A percentile compares a stretch with the other conserved stretches of the same genome.
Conservation (phyloP, 148 eudicot species). For the Polygonum aviculare region DNA sequence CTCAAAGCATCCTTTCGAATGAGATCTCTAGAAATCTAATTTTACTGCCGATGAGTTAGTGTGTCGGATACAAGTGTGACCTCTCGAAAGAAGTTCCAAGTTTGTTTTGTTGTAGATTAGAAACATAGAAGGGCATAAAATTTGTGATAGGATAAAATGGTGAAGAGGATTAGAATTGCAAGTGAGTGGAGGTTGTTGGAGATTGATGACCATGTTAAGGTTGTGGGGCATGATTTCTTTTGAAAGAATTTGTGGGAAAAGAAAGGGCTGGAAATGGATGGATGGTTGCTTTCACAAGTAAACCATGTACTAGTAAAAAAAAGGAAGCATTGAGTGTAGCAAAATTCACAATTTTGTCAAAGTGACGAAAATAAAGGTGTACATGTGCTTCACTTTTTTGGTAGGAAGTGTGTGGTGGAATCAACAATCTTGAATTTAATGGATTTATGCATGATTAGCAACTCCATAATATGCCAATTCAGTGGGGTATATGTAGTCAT, state of each 20-base stretch:
- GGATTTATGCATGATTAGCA: not conserved
- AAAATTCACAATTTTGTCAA: not conserved
- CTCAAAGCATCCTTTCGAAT: too few species aligned
- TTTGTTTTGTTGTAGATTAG: not conserved
- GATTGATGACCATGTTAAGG: not conserved
- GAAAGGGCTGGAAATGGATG: slow-evolving; percentile 16
- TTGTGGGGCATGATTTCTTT: not conserved
- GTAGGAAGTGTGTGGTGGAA: not conserved
- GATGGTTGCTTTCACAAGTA: slow-evolving; percentile 27
- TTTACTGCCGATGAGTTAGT: too few species aligned
- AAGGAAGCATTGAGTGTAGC: not conserved
- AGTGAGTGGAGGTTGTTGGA: not conserved
- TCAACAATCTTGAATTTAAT: not conserved
- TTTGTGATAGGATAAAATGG: not conserved
- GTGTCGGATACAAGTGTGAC: too few species aligned
- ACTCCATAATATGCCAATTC: not conserved
- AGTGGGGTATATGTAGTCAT: not conserved
- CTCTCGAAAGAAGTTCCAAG: not conserved
- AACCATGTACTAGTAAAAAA: slow-evolving; percentile 13
- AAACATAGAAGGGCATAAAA: not conserved
- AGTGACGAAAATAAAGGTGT: not conserved
- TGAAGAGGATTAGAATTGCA: not conserved
- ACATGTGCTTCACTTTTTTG: not conserved
- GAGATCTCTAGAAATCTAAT: too few species aligned
- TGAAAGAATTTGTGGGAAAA: slow-evolving; percentile 6